Base-by-base conservation (phyloP, 2,329 filamentous ascomycete species). In the Cadophora sp. region DNA sequence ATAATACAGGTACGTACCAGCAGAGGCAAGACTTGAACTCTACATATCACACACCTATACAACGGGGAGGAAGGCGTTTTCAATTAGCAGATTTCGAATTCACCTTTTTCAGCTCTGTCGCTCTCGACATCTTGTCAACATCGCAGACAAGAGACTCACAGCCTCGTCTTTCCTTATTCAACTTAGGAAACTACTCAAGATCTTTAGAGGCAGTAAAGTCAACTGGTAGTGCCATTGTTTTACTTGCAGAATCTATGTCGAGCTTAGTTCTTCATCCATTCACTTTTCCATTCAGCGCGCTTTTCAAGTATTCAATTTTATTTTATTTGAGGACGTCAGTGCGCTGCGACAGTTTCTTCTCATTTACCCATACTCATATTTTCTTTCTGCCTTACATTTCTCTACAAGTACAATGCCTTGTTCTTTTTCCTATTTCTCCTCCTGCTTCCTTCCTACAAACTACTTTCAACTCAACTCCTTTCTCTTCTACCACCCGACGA, bases 1-100 rank as follows among this genome's bases (percentile, higher is more conserved):
- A 2, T 13, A 30, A 24, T n/a, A 53, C 50, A 53, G 50, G 50
- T 53, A 53, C 50, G 50, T 53, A 33, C 48, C 22, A 30, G 50
- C n/a, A 6, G 18, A 14, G n/a, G 27, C 3, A 30, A 30, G 3
- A 30, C 27, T 30, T 30, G 3, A 3, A 30, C 9, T 50, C 11
- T 14, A 24, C 20, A 50, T 24, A 27, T 4, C 22, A 50, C 47
- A 27, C 22, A 27, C 11, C 27, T 22, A 50, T 9, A 24, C 20
- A 39, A 3, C 22, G 22, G 7, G 4, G 14, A 24, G 24, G 50
- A 33, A n/a, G 50, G 14, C 2, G 3, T 18, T n/a, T 14, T 14
- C 11, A 3, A 39, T 39, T 13, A 11, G 36, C 36, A 39, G 7
- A 39, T 39, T 39, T 11, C 36, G 36, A 9, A 9, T 53, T 53